phyloP scores from a whole-genome alignment of 768 basidiomycete species.

The Suillus subluteus region DNA sequence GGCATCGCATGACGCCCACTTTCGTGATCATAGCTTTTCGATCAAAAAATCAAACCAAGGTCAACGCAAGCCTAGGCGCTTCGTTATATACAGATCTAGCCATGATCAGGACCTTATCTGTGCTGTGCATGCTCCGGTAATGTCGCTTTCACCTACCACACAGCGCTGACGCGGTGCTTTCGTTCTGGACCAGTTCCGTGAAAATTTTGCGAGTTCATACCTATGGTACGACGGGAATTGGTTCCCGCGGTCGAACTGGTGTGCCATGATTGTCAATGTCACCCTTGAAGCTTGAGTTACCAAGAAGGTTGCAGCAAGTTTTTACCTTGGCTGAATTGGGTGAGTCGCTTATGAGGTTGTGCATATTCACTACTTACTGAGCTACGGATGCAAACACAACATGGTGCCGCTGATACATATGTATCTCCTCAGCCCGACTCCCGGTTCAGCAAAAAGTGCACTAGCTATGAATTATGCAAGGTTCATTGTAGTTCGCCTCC shows the following conservation, averaged over 20 bases:
- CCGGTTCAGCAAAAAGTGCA: not conserved
- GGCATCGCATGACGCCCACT: not conserved
- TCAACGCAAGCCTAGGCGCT: conserved; percentile 5
- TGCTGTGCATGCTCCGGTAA: not conserved
- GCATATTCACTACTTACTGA: not conserved
- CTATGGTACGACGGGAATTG: not conserved
- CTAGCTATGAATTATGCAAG: not conserved
- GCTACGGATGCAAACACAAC: not conserved
- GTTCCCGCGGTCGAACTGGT: not conserved
- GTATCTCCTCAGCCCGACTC: not conserved
- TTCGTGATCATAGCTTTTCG: not conserved
- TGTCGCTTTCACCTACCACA: not conserved
- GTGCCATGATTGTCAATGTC: not conserved
- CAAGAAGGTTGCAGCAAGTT: not conserved
- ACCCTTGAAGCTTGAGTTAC: not conserved
- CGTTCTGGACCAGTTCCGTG: too few species aligned
- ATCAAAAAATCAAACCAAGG: conserved; percentile 1
- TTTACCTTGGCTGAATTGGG: not conserved
- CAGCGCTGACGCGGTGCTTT: not conserved
- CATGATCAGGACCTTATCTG: not conserved
- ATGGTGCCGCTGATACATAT: not conserved
- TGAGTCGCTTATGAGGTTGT: not conserved
- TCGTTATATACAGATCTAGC: not conserved
- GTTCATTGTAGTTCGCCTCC: not conserved
- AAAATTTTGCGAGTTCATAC: not conserved